phyloP scores from a whole-genome alignment of 2,329 filamentous ascomycete genomes.

The Colletotrichum sp. region DNA sequence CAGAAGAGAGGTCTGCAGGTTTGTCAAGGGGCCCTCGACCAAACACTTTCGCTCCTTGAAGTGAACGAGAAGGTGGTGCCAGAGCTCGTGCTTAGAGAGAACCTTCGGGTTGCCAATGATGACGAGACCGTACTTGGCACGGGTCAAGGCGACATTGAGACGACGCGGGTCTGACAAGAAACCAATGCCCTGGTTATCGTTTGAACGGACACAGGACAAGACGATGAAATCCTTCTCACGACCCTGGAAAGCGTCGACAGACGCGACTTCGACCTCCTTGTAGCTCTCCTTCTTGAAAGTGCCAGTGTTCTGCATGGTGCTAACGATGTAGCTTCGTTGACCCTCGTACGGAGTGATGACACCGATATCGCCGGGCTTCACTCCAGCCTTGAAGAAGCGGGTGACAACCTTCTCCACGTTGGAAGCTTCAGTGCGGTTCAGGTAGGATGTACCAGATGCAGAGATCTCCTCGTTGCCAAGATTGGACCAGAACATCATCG shows the following conservation, averaged over 20 bases:
- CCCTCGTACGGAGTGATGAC: conserved; percentile 99
- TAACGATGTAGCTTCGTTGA: conserved; percentile 97
- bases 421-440: conserved; percentile 95
- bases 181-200: conserved; percentile 98
- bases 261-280: conserved; percentile 98
- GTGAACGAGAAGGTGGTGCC: conserved; percentile 93
- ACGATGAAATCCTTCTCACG: conserved; percentile 99
- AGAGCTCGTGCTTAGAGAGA: conserved; percentile 94
- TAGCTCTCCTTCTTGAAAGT: conserved; percentile 98
- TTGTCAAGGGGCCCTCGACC: conserved; percentile 92
- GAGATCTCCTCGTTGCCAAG: conserved; percentile 97
- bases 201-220: conserved; percentile 95
- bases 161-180: conserved; percentile 97
- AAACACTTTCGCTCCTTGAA: conserved; percentile 98
- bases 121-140: conserved; percentile 95
- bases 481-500: conserved; percentile 99
- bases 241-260: conserved; percentile 97
- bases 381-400: conserved; percentile 97
- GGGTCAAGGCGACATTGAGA: conserved; percentile 95
- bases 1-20: conserved; percentile 92
- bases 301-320: conserved; percentile 98
- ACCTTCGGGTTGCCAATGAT: conserved; percentile 98
- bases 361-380: conserved; percentile 92
- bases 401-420: conserved; percentile 99
- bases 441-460: conserved; percentile 94